A percentile compares a stretch with the other conserved stretches of the same genome.
phyloP scores from a whole-genome alignment of 345 rosid species.

The Brassica rapa region DNA sequence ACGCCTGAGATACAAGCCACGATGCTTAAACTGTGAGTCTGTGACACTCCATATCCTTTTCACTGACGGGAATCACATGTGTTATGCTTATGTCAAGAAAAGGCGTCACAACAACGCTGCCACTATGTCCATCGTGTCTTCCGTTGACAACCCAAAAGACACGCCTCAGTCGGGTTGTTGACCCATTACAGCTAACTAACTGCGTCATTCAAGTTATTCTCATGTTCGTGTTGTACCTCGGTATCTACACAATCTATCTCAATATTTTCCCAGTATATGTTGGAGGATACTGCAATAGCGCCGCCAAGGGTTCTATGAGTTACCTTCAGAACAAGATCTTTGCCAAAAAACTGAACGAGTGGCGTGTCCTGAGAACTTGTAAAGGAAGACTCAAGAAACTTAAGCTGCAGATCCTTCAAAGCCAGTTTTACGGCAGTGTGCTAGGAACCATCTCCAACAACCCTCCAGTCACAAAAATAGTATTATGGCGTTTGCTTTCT shows the following conservation, averaged over 20 bases:
- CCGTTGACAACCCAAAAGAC: constrained; percentile 84
- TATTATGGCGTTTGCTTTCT: constrained; percentile 50
- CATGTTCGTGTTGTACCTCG: constrained; percentile 46
- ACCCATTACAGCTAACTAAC: constrained; percentile 44
- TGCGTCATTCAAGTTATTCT: constrained; percentile 50
- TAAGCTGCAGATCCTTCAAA: constrained; percentile 71
- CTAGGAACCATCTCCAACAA: constrained; percentile 92
- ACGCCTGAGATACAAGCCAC: constrained; percentile 82
- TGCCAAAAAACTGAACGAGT: constrained; percentile 85
- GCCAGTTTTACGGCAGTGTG: constrained; percentile 81
- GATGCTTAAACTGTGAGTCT: constrained; percentile 46
- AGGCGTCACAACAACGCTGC: constrained; percentile 44
- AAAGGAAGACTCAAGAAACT: constrained; percentile 78
- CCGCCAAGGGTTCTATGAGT: constrained; percentile 97
- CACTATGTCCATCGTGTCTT: constrained; percentile 45
- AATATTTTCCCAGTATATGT: constrained; percentile 71
- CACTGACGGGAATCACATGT: constrained; percentile 84
- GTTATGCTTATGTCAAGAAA: constrained; percentile 73
- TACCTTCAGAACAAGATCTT: constrained; percentile 73
- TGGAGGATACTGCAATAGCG: constrained; percentile 87
- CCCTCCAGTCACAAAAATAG: constrained; percentile 48
- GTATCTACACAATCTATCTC: constrained; percentile 85
- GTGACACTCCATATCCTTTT: constrained; percentile 78
- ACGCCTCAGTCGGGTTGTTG: constrained; percentile 64
- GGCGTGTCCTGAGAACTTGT: constrained; percentile 63